A percentile compares a stretch with the other conserved stretches of the same genome.
Conservation (phyloP, 1,139 yeast genomes). For the Entelexis sorbosivorans region DNA sequence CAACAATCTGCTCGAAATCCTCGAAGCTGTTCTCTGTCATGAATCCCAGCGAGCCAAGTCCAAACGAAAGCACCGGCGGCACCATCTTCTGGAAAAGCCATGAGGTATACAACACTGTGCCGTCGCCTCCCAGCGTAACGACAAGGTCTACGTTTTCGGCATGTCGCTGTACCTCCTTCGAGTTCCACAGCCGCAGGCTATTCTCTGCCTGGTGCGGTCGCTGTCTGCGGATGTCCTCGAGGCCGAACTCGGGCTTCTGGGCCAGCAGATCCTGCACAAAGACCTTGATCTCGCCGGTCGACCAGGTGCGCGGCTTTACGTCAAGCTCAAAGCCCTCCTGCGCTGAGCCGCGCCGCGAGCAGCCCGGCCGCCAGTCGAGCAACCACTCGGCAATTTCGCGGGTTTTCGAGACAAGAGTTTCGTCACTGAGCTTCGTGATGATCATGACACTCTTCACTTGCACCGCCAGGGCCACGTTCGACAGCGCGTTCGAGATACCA, state of each 20-base stretch:
- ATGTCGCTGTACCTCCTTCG: constrained; percentile 39
- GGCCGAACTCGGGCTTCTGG: constrained; percentile 38
- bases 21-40: constrained; percentile 59
- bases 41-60: constrained; percentile 77
- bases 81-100: constrained; percentile 53
- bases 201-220: constrained; percentile 33
- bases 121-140: constrained; percentile 69
- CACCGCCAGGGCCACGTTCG: constrained; percentile 42
- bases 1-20: constrained; percentile 44
- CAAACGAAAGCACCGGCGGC: constrained; percentile 75
- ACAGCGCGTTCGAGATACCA: constrained; percentile 33
- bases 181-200: constrained; percentile 48
- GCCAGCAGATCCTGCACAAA: constrained; percentile 46
- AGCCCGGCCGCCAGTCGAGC: constrained; percentile 31
- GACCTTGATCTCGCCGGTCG: constrained; percentile 17
- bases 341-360: background rate
- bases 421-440: constrained; percentile 60
- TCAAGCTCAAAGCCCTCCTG: constrained; percentile 6
- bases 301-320: constrained; percentile 11
- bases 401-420: constrained; percentile 45
- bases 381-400: constrained; percentile 50
- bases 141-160: constrained; percentile 47
- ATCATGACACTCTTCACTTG: constrained; percentile 50
- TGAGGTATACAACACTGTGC: constrained; percentile 65
- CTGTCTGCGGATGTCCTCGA: constrained; percentile 31